Conservation (phyloP, 1,284 basidiomycete species). For the Irpex lacteus region DNA sequence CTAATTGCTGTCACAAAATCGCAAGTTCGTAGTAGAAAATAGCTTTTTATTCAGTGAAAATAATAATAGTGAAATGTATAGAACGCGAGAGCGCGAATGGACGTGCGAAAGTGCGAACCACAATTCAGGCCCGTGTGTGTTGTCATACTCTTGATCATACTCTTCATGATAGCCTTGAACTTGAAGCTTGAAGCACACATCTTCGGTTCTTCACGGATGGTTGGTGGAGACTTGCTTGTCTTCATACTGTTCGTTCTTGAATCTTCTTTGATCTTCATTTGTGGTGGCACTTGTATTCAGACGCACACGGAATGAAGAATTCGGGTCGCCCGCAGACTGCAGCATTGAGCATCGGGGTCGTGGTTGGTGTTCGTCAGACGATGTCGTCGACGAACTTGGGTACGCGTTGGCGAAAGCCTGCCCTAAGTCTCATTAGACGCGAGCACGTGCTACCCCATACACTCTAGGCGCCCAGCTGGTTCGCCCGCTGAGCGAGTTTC, state of each 20-base stretch:
- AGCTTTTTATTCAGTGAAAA: neutral
- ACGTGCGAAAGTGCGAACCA: neutral
- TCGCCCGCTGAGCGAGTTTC: too few species aligned
- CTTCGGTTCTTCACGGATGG: neutral
- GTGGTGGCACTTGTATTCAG: too few species aligned
- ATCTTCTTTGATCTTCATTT: neutral
- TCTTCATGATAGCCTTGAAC: neutral
- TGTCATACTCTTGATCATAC: neutral
- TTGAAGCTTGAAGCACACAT: neutral
- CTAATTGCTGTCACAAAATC: neutral
- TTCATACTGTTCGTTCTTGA: neutral
- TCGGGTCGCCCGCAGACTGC: too few species aligned
- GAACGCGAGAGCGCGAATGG: neutral
- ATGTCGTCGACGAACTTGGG: neutral
- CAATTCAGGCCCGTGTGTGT: neutral
- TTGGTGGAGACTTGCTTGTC: neutral
- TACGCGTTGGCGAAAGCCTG: neutral
- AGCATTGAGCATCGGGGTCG: too few species aligned
- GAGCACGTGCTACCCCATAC: neutral
- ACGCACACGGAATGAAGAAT: too few species aligned
- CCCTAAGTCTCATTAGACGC: neutral
- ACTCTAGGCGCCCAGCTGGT: too few species aligned
- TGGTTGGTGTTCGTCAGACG: neutral
- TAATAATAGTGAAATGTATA: neutral
- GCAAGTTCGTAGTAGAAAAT: neutral